Conservation (phyloP, 176 grass and related monocot genomes). For the Avena sativa region DNA sequence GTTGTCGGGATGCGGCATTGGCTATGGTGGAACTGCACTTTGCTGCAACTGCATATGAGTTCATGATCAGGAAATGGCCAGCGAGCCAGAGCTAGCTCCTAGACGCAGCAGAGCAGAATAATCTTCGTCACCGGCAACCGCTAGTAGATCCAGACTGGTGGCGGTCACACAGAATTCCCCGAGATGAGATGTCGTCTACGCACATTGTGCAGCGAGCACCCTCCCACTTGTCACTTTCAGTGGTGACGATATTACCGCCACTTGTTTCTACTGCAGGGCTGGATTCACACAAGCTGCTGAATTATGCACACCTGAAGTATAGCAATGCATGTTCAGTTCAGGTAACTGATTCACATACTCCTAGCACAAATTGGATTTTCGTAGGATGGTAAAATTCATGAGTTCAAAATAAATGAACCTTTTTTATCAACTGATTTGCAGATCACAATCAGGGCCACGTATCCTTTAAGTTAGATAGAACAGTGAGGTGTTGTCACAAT, state of each 20-base stretch:
- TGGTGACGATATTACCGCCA: background rate
- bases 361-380: background rate
- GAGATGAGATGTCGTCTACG: background rate
- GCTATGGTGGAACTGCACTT: slow-evolving; percentile 24
- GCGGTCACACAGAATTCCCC: background rate
- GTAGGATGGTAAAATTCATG: background rate
- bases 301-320: background rate
- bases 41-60: slow-evolving; percentile 25
- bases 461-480: background rate
- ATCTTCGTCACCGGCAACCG: background rate
- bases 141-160: slow-evolving; percentile 6
- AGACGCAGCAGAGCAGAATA: background rate
- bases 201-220: slow-evolving; percentile 25
- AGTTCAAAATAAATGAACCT: background rate
- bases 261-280: background rate
- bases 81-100: background rate
- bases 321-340: background rate
- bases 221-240: slow-evolving; percentile 21
- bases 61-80: slow-evolving; percentile 9
- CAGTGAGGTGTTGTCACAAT: background rate
- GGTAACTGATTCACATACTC: background rate
- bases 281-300: background rate
- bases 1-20: background rate
- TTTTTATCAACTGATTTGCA: slow-evolving; percentile 1
- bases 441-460: background rate